Evolutionary conservation across 1,284 basidiomycete genomes (phyloP), one percentile per base, ranked within the genome.

Genomic region (Moesziomyces parantarcticus): DNA sequence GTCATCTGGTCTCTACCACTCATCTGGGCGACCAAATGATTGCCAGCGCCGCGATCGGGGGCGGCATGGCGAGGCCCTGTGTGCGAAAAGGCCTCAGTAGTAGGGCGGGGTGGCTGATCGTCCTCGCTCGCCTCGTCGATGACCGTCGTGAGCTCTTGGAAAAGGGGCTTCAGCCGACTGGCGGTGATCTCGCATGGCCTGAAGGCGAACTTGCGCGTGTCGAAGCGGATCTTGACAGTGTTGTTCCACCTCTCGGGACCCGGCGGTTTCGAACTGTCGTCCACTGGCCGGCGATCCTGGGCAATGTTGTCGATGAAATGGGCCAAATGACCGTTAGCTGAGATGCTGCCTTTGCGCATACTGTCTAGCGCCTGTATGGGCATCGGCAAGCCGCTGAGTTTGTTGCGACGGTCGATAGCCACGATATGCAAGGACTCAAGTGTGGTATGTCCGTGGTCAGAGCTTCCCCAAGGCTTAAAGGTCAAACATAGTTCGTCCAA

Each of bases 141-240:
- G 20, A 23, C 52, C 9, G 57, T 58, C 18, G 49, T 52, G 13
- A 75, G 34, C 40, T 76, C 58, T 42, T 75, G 65, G 23, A 78
- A 71, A 41, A 75, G 78, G 1, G 59, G 58, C 10, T 36, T 60
- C 8, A 80, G 59, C 1, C 72, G 69, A 32, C 65, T 67, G 4
- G 77, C 75, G 4, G 71, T 60, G 55, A 76, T 75, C 42, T 78
- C 78, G 48, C 68, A 66, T 0, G 78, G 76, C 10, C 72, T 60
- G n/a, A 78, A 70, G 5, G 78, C 62, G 50, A 80, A 78, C 32
- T 75, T 76, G 45, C 71, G 72, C 2, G 78, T 80, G 26, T 80
- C 78, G 54, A 75, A 80, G 10, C 78, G 71, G 16, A 80, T 48
- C 20, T 70, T 51, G 1, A 58, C 70, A 45, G 22, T 76, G 71